Conservation (phyloP, 805 yeast genomes). For the Clavispora asparagi region DNA sequence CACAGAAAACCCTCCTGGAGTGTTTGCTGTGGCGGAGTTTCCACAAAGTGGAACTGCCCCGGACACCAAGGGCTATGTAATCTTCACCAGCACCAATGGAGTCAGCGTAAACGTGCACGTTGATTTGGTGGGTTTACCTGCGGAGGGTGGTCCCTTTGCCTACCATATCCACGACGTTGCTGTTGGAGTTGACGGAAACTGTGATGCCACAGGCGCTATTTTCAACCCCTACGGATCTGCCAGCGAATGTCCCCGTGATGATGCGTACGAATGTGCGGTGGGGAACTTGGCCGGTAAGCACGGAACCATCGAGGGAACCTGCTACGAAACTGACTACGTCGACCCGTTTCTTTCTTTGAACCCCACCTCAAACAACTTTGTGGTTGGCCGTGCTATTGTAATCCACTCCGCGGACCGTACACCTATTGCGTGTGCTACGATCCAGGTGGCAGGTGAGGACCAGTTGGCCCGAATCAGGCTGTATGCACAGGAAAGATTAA, state of each 20-base stretch:
- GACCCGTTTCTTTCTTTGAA: constrained; percentile 66
- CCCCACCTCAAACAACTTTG: constrained; percentile 48
- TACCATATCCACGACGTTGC: constrained; percentile 64
- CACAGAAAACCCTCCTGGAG: constrained; percentile 44
- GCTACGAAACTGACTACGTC: constrained; percentile 56
- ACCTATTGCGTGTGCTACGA: constrained; percentile 15
- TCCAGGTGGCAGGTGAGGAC: constrained; percentile 13
- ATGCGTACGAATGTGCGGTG: constrained; percentile 52
- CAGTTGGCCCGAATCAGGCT: constrained; percentile 6
- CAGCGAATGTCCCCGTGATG: constrained; percentile 24
- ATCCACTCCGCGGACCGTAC: constrained; percentile 10
- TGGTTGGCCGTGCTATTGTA: constrained; percentile 49
- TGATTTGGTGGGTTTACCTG: constrained; percentile 66
- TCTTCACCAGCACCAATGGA: constrained; percentile 52
- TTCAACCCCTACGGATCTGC: constrained; percentile 52
- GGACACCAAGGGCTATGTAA: constrained; percentile 37
- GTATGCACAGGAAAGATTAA: neutral
- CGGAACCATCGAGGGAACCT: constrained; percentile 66
- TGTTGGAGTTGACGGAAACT: constrained; percentile 44
- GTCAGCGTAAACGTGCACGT: constrained; percentile 62
- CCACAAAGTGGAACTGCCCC: constrained; percentile 21
- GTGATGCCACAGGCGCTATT: constrained; percentile 51
- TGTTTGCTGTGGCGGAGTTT: constrained; percentile 55
- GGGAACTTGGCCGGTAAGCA: constrained; percentile 80
- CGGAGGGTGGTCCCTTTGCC: constrained; percentile 59